Evolutionary conservation across 192 early-diverging fungal genomes (phyloP).

Genomic region (Linderina pennispora): DNA sequence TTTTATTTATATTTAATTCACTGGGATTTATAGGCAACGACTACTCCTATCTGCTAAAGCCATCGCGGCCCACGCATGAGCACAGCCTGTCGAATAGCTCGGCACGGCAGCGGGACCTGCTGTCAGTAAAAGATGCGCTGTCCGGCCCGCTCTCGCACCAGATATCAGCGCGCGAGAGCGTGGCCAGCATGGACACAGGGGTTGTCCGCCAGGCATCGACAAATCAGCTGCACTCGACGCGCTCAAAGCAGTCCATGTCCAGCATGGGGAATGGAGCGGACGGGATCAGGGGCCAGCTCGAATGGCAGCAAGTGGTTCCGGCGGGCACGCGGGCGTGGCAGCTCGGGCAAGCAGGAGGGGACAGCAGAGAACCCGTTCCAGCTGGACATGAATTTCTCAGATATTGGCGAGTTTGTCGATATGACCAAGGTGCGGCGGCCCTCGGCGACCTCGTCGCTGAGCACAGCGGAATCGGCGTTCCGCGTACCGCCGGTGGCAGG

Average conservation of each 20-base stretch:
- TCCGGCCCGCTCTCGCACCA: too few species aligned
- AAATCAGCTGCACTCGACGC: too few species aligned
- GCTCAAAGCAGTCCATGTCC: too few species aligned
- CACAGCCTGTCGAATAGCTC: conserved; percentile 10
- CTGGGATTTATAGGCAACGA: conserved; percentile 24
- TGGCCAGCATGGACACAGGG: too few species aligned
- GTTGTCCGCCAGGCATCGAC: too few species aligned
- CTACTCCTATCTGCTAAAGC: conserved; percentile 38
- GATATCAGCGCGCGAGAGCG: too few species aligned
- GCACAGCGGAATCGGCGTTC: conserved; percentile 31
- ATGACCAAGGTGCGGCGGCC: conserved; percentile 41
- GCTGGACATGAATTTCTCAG: conserved; percentile 47
- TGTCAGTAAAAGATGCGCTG: too few species aligned
- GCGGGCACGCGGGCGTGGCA: conserved; percentile 24
- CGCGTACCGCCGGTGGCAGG: conserved; percentile 24
- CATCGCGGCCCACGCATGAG: too few species aligned
- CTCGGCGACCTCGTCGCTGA: conserved; percentile 37
- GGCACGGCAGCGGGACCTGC: too few species aligned
- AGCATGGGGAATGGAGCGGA: too few species aligned
- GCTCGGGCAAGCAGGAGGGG: conserved; percentile 9
- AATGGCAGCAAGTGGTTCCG: conserved; percentile 41
- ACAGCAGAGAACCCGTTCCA: conserved; percentile 23
- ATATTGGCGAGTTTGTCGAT: conserved; percentile 43
- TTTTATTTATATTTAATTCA: neutral
- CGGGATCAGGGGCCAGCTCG: too few species aligned